phyloP scores from a whole-genome alignment of 106 monocot genomes.

The Dioscorea alata region DNA sequence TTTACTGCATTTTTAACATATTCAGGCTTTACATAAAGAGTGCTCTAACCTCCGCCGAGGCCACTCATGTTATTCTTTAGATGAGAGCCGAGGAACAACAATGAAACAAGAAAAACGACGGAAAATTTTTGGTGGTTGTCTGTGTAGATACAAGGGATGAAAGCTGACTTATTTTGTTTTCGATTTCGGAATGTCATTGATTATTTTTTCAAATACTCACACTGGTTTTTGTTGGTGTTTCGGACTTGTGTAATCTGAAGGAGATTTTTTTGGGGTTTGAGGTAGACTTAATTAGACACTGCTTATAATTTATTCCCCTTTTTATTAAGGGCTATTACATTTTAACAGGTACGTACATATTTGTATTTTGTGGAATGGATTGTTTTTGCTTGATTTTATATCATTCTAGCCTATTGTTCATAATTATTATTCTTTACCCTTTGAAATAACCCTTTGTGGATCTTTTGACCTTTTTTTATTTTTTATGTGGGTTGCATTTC shows the following conservation, averaged over 20 bases:
- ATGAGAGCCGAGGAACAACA: not conserved
- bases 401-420: not conserved
- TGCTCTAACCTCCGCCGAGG: no score
- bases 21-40: no score
- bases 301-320: constrained; percentile 1
- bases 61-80: no score
- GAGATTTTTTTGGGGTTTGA: no score
- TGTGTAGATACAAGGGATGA: constrained; percentile 4
- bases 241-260: not conserved
- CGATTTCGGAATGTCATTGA: not conserved
- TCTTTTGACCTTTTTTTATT: not conserved
- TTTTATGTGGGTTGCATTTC: not conserved
- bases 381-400: not conserved
- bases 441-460: no score
- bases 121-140: not conserved
- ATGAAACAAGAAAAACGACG: not conserved
- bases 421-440: no score
- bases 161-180: constrained; percentile 7
- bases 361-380: not conserved
- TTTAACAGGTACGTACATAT: not conserved
- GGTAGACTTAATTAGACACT: not conserved
- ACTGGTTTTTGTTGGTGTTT: not conserved
- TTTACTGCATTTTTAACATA: no score
- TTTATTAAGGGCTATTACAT: not conserved
- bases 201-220: not conserved